A percentile compares a stretch with the other conserved stretches of the same genome.
phyloP scores from a whole-genome alignment of 768 basidiomycete species.

The Amanita muscaria region DNA sequence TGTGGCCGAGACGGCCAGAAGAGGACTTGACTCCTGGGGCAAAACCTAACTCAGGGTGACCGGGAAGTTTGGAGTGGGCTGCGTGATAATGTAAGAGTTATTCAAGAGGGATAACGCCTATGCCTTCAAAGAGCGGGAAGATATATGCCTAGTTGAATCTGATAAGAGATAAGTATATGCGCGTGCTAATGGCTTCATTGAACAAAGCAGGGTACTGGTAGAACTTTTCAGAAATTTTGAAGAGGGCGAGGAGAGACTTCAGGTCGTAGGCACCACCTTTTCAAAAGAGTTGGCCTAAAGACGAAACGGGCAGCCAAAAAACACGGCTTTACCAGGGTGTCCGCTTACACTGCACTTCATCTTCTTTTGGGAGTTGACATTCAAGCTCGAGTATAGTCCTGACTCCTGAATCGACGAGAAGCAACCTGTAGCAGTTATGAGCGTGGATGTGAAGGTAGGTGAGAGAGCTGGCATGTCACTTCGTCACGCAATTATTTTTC shows the following conservation, averaged over 20 bases:
- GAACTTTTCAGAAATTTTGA: conserved; percentile 55
- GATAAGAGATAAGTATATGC: conserved; percentile 4
- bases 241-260: conserved; percentile 75
- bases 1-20: conserved; percentile 85
- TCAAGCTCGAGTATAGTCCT: too few relatives aligned
- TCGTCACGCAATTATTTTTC: too few relatives aligned
- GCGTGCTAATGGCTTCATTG: conserved; percentile 60
- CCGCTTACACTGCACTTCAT: conserved; percentile 74
- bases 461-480: too few relatives aligned
- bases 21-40: conserved; percentile 93
- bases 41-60: conserved; percentile 82
- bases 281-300: conserved; percentile 14
- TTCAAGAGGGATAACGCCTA: conserved; percentile 49
- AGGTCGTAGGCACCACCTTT: conserved; percentile 58
- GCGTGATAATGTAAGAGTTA: conserved; percentile 81
- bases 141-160: conserved; percentile 52
- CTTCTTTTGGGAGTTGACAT: too few relatives aligned
- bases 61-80: conserved; percentile 80
- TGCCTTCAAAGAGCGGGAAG: conserved; percentile 67
- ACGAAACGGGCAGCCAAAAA: too few relatives aligned
- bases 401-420: too few relatives aligned
- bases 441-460: too few relatives aligned
- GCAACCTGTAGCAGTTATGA: too few relatives aligned
- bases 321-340: conserved; percentile 61
- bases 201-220: conserved; percentile 57